Evolutionary conservation across 169 alveolate genomes (phyloP), one percentile per base, ranked within the genome.

Genomic region (Eimeria maxima): DNA sequence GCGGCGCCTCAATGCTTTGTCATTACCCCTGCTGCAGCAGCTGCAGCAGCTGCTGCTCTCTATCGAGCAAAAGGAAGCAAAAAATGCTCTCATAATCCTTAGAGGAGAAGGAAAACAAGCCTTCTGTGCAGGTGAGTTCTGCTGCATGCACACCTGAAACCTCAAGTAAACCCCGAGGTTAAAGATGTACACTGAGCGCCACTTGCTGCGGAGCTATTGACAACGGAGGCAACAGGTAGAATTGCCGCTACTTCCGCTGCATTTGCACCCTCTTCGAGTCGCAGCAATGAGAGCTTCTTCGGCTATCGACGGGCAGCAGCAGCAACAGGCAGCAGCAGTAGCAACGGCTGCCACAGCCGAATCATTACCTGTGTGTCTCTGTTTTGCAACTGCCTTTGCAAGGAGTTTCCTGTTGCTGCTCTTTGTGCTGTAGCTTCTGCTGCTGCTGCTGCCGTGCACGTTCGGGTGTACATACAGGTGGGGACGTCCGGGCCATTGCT

Each of bases 101-200:
- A 76, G 94, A 22, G 98, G 98, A 45, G 97, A 73, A 63, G 98
- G 98, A 1, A 97, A 96, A 42, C 97, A 97, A 88, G 98, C 98
- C 18, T 98, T 98, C 81, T 98, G 98, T 95, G 99, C 99, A 11
- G 84, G 84, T 74, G 42, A 74, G 84, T 14, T 18, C 45, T 16
- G 24, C 76, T 67, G 27, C 27, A 1, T 27, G 76, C 24, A 24
- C 76, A 13, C 76, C 38, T 67, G 44, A 67, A 67, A 67, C 76
- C 76, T 29, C 42, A 1, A 18, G 24, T 27, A 67, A 7, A 27
- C 76, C 42, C 8, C 76, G 24, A 67, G 8, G 14, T 5, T 1
- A 27, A 22, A 67, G 76, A 33, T 33, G 1, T 33, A 33, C 38
- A 33, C 38, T 33, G 38, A 33, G 38, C 38, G 38, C 38, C 38